Base-by-base conservation (phyloP, 2,329 filamentous ascomycete species). In the Calonectria honghensis region DNA sequence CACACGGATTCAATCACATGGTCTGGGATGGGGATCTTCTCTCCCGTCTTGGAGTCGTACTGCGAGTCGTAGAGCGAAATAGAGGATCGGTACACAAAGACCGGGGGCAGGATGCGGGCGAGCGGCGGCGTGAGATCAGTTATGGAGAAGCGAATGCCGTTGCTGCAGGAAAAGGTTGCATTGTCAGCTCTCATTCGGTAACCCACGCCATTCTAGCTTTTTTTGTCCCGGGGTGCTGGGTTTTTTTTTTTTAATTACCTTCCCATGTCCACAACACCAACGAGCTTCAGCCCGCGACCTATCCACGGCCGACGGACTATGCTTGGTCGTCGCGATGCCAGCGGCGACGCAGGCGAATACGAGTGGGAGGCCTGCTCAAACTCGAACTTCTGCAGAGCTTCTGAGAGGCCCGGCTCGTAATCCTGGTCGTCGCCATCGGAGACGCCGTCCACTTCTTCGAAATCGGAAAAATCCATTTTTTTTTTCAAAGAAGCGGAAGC, bases 91-190 rank as follows among this genome's bases (percentile, higher is more conserved):
- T 84, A 84, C 11, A 81, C 73, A 45, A 83, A 72, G 37, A 86
- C 78, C 11, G 84, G 85, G 2, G 93, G 93, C 70, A 94, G 86
- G 64, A 92, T 90, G 35, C 93, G 90, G 13, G 91, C 88, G 27
- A 90, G 90, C 6, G 88, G 86, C 13, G 90, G 68, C 18, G 82
- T 82, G 29, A 84, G 73, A 64, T 84, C 82, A 27, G 82, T 81
- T 73, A 95, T 93, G 13, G 92, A 94, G 85, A 94, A 93, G 48
- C 93, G 92, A 75, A 95, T 93, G 74, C 93, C 93, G 85, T 95
- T 94, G 84, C 93, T 91, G 35, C 1, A 31, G 11, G 52, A 31
- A 79, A 31, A 39, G 73, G 54, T 63, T 39, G n/a, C 16, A 52
- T 35, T 24, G 18, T 20, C 14, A 14, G 31, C 48, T 5, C 61